phyloP scores from a whole-genome alignment of 495 filamentous ascomycete species.

The Penicillium simplicissimum region DNA sequence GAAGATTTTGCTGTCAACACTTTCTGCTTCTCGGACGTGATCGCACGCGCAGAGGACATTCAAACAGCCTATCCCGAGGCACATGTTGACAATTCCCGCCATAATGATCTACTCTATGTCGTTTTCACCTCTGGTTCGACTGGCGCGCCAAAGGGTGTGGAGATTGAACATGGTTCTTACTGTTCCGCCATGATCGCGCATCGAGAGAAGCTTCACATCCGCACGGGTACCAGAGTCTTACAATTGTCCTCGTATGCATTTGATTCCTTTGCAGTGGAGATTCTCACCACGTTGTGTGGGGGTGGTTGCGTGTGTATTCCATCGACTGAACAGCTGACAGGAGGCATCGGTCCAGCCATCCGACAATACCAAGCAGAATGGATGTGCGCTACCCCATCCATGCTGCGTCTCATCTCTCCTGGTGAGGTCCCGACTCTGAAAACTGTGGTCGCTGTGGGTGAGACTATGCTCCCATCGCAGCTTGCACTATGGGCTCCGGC shows the following conservation, averaged over 20 bases:
- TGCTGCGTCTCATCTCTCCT: background rate
- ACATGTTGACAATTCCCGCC: background rate
- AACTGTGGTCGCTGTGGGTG: background rate
- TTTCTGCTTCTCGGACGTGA: too few relatives aligned
- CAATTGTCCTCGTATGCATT: background rate
- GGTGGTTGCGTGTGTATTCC: background rate
- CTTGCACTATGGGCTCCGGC: too few relatives aligned
- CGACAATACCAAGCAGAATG: background rate
- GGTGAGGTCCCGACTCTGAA: background rate
- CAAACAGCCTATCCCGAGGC: too few relatives aligned
- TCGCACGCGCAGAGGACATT: too few relatives aligned
- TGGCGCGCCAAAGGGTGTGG: background rate
- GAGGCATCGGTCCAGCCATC: background rate
- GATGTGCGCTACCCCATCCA: background rate
- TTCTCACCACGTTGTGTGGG: background rate
- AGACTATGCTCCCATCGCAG: background rate
- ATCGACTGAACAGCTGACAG: background rate
- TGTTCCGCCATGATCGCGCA: background rate
- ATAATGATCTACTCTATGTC: background rate
- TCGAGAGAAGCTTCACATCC: too few relatives aligned
- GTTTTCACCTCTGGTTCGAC: background rate
- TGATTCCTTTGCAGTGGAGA: background rate
- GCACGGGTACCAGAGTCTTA: background rate
- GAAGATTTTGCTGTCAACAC: background rate
- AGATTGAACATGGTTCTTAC: background rate